These are phyloP conservation scores for Exophiala lecanii-corni DNA, from an alignment of 2,329 filamentous ascomycete species.

Conservation along the genomic window DNA sequence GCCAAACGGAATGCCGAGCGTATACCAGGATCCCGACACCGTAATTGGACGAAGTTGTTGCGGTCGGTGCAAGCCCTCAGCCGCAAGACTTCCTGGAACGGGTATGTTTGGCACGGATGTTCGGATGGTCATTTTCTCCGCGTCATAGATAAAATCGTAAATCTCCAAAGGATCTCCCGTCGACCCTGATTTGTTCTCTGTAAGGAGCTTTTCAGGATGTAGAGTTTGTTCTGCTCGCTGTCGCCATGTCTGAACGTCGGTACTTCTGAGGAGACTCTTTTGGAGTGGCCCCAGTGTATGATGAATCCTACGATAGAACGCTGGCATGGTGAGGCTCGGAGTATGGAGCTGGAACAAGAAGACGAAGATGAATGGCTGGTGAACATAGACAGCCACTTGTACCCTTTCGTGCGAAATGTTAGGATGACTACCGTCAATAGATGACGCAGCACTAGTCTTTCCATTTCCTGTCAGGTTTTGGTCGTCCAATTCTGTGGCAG, in stretches of 20 bases:
- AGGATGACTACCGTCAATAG: conserved; percentile 20
- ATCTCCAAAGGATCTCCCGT: conserved; percentile 32
- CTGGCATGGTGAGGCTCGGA: conserved; percentile 36
- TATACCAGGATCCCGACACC: conserved; percentile 26
- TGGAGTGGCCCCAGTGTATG: conserved; percentile 47
- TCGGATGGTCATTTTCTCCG: conserved; percentile 53
- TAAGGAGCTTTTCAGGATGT: background rate
- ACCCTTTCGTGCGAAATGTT: conserved; percentile 21
- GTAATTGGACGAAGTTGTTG: conserved; percentile 11
- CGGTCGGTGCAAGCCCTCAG: conserved; percentile 21
- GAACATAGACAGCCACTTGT: conserved; percentile 29
- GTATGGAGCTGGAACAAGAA: conserved; percentile 45
- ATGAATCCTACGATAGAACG: conserved; percentile 46
- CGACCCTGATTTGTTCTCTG: background rate
- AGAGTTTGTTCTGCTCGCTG: conserved; percentile 32
- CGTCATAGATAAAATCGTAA: conserved; percentile 59
- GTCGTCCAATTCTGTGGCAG: background rate
- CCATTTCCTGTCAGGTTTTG: background rate
- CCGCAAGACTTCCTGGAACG: conserved; percentile 39
- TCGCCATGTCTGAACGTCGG: conserved; percentile 39
- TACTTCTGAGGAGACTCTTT: conserved; percentile 42
- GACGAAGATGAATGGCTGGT: conserved; percentile 49
- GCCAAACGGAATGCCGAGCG: conserved; percentile 24
- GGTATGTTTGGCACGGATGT: conserved; percentile 63
- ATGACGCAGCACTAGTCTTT: conserved; percentile 23